Evolutionary conservation across 192 early-diverging fungal genomes (phyloP), one percentile per base, ranked within the genome.

Genomic region (Chytriomyces sp.): DNA sequence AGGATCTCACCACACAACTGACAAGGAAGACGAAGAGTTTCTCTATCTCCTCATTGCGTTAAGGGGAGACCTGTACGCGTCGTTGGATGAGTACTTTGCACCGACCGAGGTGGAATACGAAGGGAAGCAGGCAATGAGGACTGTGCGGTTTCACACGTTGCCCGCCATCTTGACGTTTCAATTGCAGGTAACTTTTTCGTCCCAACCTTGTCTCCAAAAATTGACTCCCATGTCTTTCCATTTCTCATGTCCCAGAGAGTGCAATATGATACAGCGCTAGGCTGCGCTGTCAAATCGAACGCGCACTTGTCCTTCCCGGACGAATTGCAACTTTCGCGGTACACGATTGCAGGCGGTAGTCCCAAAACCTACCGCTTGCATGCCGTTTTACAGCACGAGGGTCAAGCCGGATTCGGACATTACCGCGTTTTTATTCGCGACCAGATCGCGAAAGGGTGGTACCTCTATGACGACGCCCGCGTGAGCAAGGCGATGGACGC

Each of bases 371-470:
- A 73, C 72, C 44, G 62, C 4, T 36, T 73, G 25, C 72, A 73
- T 31, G 72, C 72, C 10, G 72, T 73, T 26, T 55, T 73, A 26
- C 33, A 65, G 54, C 72, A 73, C 39, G 72, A 73, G 38, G 72
- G 72, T 26, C 52, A 73, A 64, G 72, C 72, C 3, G 44, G 39
- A 19, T 73, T 39, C 26, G 72, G 72, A 17, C 72, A 73, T 64
- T 73, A 73, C 55, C 52, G 61, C 10, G 64, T 53, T 33, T 65
- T 41, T 32, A 73, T 73, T 19, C 52, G 64, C 3, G 41, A 73
- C 36, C 60, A 66, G 14, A 6, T 17, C 8, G 8, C 49, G 30
- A 57, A 28, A 34, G 31, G 17, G 25, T 73, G 72, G 72, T 65
- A 64, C 34, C 25, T 39, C 10, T 73, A 73, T 49, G 55, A 73